phyloP scores from a whole-genome alignment of 768 basidiomycete species.

The Pulveroboletus sp. region DNA sequence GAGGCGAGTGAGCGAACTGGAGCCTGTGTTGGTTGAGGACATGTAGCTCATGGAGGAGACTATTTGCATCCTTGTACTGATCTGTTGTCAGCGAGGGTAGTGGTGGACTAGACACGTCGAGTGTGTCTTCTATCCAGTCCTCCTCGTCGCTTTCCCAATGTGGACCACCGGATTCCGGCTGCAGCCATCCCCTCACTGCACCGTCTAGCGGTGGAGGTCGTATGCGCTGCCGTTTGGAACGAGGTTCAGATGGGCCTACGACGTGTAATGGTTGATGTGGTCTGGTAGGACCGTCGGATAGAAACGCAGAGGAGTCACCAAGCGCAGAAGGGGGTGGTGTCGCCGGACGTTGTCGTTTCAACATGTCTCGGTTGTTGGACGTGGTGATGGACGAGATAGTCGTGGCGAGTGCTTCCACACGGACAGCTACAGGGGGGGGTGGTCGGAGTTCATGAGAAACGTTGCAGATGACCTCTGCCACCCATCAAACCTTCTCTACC shows the following conservation, averaged over 20 bases:
- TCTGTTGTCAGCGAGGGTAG: constrained; percentile 14
- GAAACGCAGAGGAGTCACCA: constrained; percentile 20
- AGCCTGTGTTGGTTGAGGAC: constrained; percentile 61
- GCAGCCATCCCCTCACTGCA: constrained; percentile 43
- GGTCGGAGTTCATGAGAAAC: constrained; percentile 19
- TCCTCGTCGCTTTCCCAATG: constrained; percentile 27
- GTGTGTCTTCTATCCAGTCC: constrained; percentile 31
- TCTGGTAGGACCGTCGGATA: constrained; percentile 12
- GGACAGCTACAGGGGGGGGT: constrained; percentile 8
- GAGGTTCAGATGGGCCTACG: constrained; percentile 19
- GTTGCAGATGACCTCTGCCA: constrained; percentile 17
- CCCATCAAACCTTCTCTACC: neutral
- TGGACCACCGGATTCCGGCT: constrained; percentile 1
- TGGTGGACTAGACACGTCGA: constrained; percentile 29
- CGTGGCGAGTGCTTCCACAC: neutral
- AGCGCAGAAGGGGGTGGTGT: constrained; percentile 40
- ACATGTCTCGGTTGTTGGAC: constrained; percentile 33
- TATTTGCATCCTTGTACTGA: constrained; percentile 59
- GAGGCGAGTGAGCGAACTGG: constrained; percentile 30
- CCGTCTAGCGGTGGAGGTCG: constrained; percentile 52
- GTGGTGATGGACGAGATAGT: constrained; percentile 4
- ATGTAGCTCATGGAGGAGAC: constrained; percentile 65
- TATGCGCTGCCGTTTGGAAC: constrained; percentile 51
- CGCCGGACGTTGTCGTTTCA: constrained; percentile 48
- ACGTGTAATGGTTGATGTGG: constrained; percentile 9